These are phyloP conservation scores for Oryza nivara DNA, from an alignment of 176 grass and related monocot species.

Conservation along the genomic window DNA sequence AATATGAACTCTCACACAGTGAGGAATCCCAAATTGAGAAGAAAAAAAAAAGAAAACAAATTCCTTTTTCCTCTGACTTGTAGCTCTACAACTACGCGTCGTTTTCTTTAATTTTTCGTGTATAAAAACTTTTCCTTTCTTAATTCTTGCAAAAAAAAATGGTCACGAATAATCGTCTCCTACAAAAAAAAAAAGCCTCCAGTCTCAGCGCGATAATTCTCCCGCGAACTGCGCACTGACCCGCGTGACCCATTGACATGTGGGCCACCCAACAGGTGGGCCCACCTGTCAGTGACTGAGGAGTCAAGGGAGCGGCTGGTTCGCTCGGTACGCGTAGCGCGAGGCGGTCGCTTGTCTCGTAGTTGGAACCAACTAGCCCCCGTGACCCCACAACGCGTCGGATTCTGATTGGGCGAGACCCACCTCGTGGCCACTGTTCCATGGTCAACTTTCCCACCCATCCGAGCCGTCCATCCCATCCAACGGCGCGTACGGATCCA, in stretches of 20 bases:
- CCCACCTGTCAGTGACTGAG: background rate
- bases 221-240: too few species aligned
- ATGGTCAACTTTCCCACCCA: slow-evolving; percentile 39
- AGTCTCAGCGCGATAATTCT: background rate
- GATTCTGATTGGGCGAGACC: background rate
- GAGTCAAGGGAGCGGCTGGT: fast-evolving
- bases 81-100: background rate
- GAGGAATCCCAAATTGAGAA: background rate
- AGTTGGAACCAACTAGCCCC: slow-evolving; percentile 21
- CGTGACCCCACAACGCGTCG: slow-evolving; percentile 27
- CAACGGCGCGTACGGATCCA: background rate
- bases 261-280: background rate
- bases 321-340: background rate
- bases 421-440: background rate
- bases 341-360: background rate
- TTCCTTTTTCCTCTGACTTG: background rate
- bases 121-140: background rate
- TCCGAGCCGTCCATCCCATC: slow-evolving; percentile 31
- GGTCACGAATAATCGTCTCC: background rate
- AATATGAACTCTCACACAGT: background rate
- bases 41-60: too few species aligned
- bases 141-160: background rate
- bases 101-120: background rate
- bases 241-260: background rate
- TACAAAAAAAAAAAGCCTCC: background rate